Conservation (phyloP, 2,329 filamentous ascomycete species). For the Fusarium fracticaudum region DNA sequence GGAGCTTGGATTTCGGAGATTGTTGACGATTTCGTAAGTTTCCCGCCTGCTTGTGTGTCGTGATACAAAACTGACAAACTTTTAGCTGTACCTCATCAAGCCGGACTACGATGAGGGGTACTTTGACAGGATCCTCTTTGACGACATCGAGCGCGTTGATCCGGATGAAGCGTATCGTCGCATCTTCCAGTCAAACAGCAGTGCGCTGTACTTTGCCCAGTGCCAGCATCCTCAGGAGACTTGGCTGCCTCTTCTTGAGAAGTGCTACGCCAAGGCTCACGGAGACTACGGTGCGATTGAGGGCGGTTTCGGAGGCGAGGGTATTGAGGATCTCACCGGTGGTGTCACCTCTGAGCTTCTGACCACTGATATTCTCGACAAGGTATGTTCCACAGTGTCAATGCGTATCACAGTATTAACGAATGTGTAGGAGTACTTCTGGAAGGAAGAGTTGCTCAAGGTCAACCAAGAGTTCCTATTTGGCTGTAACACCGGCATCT, state of each 20-base stretch:
- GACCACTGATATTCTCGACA: slow-evolving; percentile 75
- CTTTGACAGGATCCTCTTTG: slow-evolving; percentile 56
- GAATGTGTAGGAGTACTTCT: slow-evolving; percentile 63
- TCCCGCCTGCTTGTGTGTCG: neutral
- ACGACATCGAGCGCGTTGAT: slow-evolving; percentile 58
- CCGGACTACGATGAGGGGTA: slow-evolving; percentile 69
- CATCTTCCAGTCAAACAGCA: slow-evolving; percentile 77
- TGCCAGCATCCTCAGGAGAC: slow-evolving; percentile 80
- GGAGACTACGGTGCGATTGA: slow-evolving; percentile 81
- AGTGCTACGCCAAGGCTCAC: slow-evolving; percentile 83
- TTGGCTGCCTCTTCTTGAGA: slow-evolving; percentile 82
- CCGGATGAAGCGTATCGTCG: slow-evolving; percentile 71
- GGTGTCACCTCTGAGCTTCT: slow-evolving; percentile 74
- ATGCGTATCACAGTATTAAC: neutral
- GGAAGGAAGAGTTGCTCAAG: slow-evolving; percentile 79
- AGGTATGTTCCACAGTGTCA: slow-evolving; percentile 57
- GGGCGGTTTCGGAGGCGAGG: slow-evolving; percentile 73
- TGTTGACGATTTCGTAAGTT: slow-evolving; percentile 62
- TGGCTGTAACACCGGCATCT: slow-evolving; percentile 62
- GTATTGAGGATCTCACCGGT: slow-evolving; percentile 69
- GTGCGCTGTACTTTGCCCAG: slow-evolving; percentile 80
- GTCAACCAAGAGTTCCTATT: slow-evolving; percentile 83
- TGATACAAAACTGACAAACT: neutral
- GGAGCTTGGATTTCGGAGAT: slow-evolving; percentile 75
- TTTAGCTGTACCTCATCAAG: slow-evolving; percentile 62